Conservation (phyloP, 352 stramenopile genomes). For the Stephanocyclus meneghinianus region DNA sequence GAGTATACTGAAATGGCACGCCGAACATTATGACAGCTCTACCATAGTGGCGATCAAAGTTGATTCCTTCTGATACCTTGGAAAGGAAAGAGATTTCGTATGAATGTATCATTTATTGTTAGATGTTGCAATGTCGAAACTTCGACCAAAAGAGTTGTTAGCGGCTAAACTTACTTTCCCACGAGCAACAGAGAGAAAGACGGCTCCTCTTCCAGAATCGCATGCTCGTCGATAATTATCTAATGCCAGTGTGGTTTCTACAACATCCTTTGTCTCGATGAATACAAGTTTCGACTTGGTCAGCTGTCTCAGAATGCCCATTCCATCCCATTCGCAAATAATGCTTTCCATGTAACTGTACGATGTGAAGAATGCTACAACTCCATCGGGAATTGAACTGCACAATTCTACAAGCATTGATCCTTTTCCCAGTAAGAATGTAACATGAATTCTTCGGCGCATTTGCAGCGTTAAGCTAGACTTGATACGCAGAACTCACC, state of each 20-base stretch:
- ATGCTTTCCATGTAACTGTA: conserved; percentile 99
- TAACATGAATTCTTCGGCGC: background rate
- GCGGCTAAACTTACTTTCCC: conserved; percentile 88
- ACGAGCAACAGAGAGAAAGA: conserved; percentile 98
- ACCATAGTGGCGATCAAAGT: conserved; percentile 99
- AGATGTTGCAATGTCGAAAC: background rate
- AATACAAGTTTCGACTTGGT: conserved; percentile 97
- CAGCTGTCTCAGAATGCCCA: conserved; percentile 91
- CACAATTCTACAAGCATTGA: conserved; percentile 93
- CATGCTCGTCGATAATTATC: conserved; percentile 98
- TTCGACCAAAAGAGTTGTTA: background rate
- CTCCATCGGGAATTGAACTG: conserved; percentile 92
- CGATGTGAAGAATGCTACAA: conserved; percentile 99
- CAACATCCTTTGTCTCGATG: conserved; percentile 99
- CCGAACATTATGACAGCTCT: conserved; percentile 97
- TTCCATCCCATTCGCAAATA: conserved; percentile 92
- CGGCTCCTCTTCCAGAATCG: conserved; percentile 92
- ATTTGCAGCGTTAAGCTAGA: background rate
- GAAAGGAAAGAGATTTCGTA: background rate
- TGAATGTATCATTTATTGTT: background rate
- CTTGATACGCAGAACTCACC: conserved; percentile 64
- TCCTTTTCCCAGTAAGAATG: conserved; percentile 8
- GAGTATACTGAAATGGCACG: conserved; percentile 98
- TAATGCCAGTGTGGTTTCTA: conserved; percentile 97
- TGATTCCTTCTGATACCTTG: conserved; percentile 95